These are phyloP conservation scores for Neohortaea acidophila DNA, from an alignment of 495 filamentous ascomycete species.

Conservation along the genomic window DNA sequence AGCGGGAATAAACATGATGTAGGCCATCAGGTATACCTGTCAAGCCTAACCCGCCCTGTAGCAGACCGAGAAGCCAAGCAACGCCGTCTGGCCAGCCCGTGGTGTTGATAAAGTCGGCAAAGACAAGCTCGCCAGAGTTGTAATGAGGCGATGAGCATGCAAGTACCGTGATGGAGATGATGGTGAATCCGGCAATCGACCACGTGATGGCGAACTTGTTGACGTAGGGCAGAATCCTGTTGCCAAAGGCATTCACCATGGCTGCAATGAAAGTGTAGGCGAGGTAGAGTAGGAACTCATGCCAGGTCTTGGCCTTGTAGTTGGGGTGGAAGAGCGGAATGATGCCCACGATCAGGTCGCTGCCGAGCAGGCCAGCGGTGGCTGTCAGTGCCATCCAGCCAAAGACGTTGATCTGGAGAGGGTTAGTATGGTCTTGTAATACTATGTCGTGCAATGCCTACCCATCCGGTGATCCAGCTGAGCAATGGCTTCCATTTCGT, in stretches of 20 bases:
- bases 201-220: conserved; percentile 51
- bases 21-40: no score
- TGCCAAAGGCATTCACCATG: conserved; percentile 51
- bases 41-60: conserved; percentile 40
- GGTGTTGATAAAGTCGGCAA: conserved; percentile 29
- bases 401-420: conserved; percentile 55
- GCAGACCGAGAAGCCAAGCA: conserved; percentile 37
- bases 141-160: conserved; percentile 47
- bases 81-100: conserved; percentile 42
- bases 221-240: conserved; percentile 44
- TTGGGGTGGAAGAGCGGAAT: conserved; percentile 30
- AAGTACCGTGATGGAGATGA: conserved; percentile 54
- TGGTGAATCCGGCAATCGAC: conserved; percentile 50
- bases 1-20: no score
- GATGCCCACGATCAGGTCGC: conserved; percentile 33
- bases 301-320: conserved; percentile 47
- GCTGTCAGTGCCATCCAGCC: conserved; percentile 44
- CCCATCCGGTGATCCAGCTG: conserved; percentile 61
- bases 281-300: conserved; percentile 62
- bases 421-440: no score
- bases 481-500: conserved; percentile 44
- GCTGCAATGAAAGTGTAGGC: conserved; percentile 45
- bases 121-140: conserved; percentile 43
- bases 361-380: conserved; percentile 27
- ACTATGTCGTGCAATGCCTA: no score